Percentiles rank a stretch among this genome's conserved stretches.
Conservation (phyloP, 2,329 filamentous ascomycete species). For the Aureobasidium sp. region DNA sequence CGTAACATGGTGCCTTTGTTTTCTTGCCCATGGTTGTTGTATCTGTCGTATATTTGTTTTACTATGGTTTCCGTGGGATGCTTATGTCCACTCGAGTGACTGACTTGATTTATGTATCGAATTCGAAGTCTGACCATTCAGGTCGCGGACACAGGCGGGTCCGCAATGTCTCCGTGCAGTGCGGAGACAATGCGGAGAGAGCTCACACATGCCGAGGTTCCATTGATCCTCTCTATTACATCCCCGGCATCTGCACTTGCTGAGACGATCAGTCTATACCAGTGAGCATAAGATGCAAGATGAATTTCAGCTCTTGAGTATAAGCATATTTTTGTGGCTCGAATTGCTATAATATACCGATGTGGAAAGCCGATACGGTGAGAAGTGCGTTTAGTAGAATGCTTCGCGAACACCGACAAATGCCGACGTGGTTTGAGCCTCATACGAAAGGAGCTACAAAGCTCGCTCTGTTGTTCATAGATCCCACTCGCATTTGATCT, state of each 20-base stretch:
- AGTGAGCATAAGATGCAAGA: background rate
- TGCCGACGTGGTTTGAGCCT: background rate
- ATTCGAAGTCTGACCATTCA: background rate
- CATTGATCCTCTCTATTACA: background rate
- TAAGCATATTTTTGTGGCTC: background rate
- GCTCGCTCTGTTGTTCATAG: background rate
- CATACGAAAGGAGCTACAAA: background rate
- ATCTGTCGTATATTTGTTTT: background rate
- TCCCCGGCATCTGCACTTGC: background rate
- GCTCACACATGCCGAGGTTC: constrained; percentile 14
- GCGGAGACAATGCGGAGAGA: constrained; percentile 15
- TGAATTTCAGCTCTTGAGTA: background rate
- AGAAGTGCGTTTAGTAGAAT: background rate
- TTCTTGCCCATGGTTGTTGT: constrained; percentile 27
- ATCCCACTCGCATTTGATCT: background rate
- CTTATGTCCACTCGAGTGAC: background rate
- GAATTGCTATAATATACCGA: background rate
- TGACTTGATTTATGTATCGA: background rate
- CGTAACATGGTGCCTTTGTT: constrained; percentile 58
- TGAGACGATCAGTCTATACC: background rate
- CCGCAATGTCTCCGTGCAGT: background rate
- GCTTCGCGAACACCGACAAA: background rate
- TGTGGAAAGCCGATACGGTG: background rate
- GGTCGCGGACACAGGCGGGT: background rate
- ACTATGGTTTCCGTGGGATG: background rate